phyloP scores from a whole-genome alignment of 805 yeast genomes.

The Candida saitoana region DNA sequence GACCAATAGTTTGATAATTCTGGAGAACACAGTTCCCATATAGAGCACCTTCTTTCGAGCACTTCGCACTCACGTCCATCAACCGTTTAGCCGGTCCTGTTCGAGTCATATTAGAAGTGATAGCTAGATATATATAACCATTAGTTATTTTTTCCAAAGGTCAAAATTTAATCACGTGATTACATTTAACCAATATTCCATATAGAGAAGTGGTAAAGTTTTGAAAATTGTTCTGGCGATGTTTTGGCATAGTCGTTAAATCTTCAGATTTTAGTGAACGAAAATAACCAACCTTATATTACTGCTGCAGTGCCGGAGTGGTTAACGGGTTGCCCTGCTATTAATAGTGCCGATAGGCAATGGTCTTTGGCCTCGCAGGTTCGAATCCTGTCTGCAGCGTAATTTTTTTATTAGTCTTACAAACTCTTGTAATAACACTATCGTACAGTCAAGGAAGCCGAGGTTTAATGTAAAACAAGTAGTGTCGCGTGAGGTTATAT shows the following conservation, averaged over 20 bases:
- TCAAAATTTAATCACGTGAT: no score
- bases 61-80: slow-evolving; percentile 35
- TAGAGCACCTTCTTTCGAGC: slow-evolving; percentile 39
- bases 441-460: no score
- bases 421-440: no score
- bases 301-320: slow-evolving; percentile 81
- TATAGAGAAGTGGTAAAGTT: no score
- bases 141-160: no score
- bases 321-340: slow-evolving; percentile 94
- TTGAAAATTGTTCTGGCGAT: neutral
- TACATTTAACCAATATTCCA: no score
- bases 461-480: no score
- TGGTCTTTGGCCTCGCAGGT: slow-evolving; percentile 77
- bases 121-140: no score
- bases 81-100: slow-evolving; percentile 42
- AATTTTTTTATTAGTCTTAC: slow-evolving; percentile 42
- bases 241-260: neutral
- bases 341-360: slow-evolving; percentile 36
- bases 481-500: no score
- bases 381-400: slow-evolving; percentile 99
- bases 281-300: no score
- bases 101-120: no score
- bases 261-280: no score
- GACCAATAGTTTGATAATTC: slow-evolving; percentile 46
- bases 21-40: slow-evolving; percentile 56